A percentile compares a stretch with the other conserved stretches of the same genome.
Evolutionary conservation across 2,329 filamentous ascomycete genomes (phyloP).

Genomic region (Escovopsis sp.): DNA sequence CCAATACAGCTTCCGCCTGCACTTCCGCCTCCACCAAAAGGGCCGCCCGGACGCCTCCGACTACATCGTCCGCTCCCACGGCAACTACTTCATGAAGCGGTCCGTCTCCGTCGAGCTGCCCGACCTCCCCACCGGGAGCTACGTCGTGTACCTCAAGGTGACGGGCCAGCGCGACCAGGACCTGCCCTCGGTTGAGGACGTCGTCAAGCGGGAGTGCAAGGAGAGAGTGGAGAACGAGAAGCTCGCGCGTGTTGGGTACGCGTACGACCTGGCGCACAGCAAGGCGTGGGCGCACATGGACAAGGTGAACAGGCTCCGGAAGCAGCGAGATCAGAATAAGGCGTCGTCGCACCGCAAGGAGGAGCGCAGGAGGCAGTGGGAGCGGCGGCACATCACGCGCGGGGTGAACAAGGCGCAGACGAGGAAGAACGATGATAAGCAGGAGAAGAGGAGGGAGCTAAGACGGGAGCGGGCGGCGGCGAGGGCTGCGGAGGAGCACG

Average conservation of each 20-base stretch:
- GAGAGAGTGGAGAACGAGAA: slow-evolving; percentile 38
- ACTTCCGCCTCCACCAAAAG: slow-evolving; percentile 34
- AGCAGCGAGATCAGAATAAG: slow-evolving; percentile 33
- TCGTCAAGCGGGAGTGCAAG: slow-evolving; percentile 36
- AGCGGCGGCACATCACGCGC: slow-evolving; percentile 29
- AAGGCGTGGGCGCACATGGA: slow-evolving; percentile 38
- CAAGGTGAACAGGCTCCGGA: slow-evolving; percentile 32
- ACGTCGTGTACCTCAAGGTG: slow-evolving; percentile 41
- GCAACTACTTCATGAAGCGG: slow-evolving; percentile 41
- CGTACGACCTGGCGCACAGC: slow-evolving; percentile 45
- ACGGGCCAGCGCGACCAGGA: slow-evolving; percentile 30
- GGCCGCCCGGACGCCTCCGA: slow-evolving; percentile 37
- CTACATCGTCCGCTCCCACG: slow-evolving; percentile 43
- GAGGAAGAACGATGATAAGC: slow-evolving; percentile 23
- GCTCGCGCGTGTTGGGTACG: slow-evolving; percentile 39
- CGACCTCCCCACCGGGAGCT: slow-evolving; percentile 39
- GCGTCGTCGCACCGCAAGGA: slow-evolving; percentile 29
- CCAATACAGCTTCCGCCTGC: slow-evolving; percentile 36
- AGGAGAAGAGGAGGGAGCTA: slow-evolving; percentile 13
- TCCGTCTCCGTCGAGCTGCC: slow-evolving; percentile 43
- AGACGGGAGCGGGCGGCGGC: slow-evolving; percentile 10
- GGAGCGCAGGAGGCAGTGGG: slow-evolving; percentile 33
- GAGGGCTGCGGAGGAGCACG: slow-evolving; percentile 9
- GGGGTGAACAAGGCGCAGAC: slow-evolving; percentile 26
- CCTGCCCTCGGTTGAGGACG: slow-evolving; percentile 34